Evolutionary conservation across 306 rosid species (phyloP).

Genomic region (Amphicarpaea edgeworthii): DNA sequence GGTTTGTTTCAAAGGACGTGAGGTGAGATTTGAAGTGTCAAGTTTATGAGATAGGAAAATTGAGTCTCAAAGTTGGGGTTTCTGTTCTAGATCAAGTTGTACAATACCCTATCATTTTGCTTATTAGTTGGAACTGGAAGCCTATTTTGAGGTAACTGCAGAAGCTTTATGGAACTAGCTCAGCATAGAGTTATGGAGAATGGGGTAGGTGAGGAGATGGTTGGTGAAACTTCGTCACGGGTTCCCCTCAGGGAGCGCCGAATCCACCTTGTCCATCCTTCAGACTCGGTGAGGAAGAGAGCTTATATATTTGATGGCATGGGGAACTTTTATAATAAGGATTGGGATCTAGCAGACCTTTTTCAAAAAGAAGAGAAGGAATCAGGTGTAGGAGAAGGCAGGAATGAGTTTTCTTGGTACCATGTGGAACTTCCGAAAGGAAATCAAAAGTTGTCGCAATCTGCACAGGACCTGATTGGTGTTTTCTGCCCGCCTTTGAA

Average conservation of each 20-base stretch:
- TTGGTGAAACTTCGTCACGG: slow-evolving; percentile 52
- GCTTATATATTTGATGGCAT: slow-evolving; percentile 89
- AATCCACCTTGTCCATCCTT: slow-evolving; percentile 46
- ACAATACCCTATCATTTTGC: slow-evolving; percentile 12
- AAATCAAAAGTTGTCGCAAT: slow-evolving; percentile 76
- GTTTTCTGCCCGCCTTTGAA: slow-evolving; percentile 95
- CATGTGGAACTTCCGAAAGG: slow-evolving; percentile 96
- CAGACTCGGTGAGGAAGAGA: slow-evolving; percentile 76
- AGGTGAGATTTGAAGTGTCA: slow-evolving; percentile 13
- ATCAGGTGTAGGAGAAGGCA: slow-evolving; percentile 64
- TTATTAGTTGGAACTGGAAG: slow-evolving; percentile 42
- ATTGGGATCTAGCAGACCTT: slow-evolving; percentile 86
- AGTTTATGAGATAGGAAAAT: slow-evolving; percentile 32
- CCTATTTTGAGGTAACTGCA: slow-evolving; percentile 35
- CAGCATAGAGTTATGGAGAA: slow-evolving; percentile 46
- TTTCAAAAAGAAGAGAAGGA: slow-evolving; percentile 47
- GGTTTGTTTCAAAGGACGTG: slow-evolving; percentile 14
- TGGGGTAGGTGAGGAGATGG: slow-evolving; percentile 63
- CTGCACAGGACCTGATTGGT: slow-evolving; percentile 82
- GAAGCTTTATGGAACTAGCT: slow-evolving; percentile 63
- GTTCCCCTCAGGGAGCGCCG: slow-evolving; percentile 55
- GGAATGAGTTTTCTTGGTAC: slow-evolving; percentile 92
- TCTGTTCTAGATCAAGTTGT: slow-evolving; percentile 29
- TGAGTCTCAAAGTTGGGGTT: slow-evolving; percentile 36
- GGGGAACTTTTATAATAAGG: slow-evolving; percentile 79